A percentile compares a stretch with the other conserved stretches of the same genome.
These are phyloP conservation scores for Phenoliferia sp. DNA, from an alignment of 1,284 basidiomycete species.

Conservation along the genomic window DNA sequence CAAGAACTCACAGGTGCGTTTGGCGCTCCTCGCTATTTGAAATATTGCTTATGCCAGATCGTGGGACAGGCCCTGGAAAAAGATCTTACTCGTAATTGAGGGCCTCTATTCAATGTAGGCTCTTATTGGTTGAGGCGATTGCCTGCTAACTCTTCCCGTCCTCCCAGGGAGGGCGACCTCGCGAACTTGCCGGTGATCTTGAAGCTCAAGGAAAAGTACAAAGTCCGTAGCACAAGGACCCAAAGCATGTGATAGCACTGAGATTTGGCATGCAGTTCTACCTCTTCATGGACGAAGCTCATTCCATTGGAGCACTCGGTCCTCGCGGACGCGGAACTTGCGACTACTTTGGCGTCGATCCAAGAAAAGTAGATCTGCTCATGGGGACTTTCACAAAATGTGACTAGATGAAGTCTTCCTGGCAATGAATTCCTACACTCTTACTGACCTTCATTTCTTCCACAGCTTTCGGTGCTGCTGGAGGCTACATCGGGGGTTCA, in stretches of 20 bases:
- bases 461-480: slow-evolving; percentile 81
- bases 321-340: slow-evolving; percentile 89
- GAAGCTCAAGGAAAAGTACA: slow-evolving; percentile 90
- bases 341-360: slow-evolving; percentile 89
- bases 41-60: not conserved
- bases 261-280: slow-evolving; percentile 64
- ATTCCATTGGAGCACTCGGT: slow-evolving; percentile 93
- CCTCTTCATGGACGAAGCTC: slow-evolving; percentile 93
- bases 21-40: not conserved
- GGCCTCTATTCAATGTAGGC: slow-evolving; percentile 98
- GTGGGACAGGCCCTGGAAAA: slow-evolving; percentile 79
- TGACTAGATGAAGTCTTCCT: slow-evolving; percentile 1
- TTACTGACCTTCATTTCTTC: not conserved
- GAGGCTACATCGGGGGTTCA: slow-evolving; percentile 87
- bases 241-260: not conserved
- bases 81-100: slow-evolving; percentile 92
- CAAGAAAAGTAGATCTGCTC: slow-evolving; percentile 77
- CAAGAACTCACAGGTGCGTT: slow-evolving; percentile 67
- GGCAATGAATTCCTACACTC: not conserved
- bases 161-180: slow-evolving; percentile 91
- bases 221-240: slow-evolving; percentile 53
- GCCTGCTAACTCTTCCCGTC: too few relatives aligned
- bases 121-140: too few relatives aligned
- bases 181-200: slow-evolving; percentile 78
- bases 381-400: slow-evolving; percentile 99